Evolutionary conservation across 176 grass and related monocot species (phyloP).

Genomic region (Eleusine indica): DNA sequence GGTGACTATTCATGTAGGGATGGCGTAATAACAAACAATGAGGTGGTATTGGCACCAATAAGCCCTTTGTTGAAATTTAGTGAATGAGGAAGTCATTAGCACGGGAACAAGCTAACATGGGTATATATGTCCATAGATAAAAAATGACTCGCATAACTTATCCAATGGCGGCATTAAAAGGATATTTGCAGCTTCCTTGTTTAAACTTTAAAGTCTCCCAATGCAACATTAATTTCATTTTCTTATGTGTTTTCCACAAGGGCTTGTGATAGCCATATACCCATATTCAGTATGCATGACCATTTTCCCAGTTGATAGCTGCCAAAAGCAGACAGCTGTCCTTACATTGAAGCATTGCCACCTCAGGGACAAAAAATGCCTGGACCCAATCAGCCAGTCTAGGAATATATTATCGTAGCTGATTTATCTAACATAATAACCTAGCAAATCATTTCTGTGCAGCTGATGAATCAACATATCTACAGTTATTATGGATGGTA

Average conservation of each 20-base stretch:
- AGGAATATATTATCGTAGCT: not conserved
- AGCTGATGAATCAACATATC: not conserved
- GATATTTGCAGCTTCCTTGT: not conserved
- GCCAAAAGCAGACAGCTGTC: not conserved
- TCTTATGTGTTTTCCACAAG: conserved; percentile 1
- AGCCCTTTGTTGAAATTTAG: not conserved
- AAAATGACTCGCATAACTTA: not conserved
- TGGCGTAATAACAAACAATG: not conserved
- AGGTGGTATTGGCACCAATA: no score
- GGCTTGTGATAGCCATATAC: not conserved
- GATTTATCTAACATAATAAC: not conserved
- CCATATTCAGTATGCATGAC: not conserved
- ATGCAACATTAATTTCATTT: not conserved
- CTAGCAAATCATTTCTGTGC: not conserved
- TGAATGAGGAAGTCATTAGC: no score
- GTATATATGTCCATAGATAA: not conserved
- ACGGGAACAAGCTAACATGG: not conserved
- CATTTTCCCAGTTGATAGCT: not conserved
- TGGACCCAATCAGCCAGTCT: not conserved
- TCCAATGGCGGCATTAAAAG: not conserved
- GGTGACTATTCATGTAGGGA: not conserved
- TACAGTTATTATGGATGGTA: not conserved
- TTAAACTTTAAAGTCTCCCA: not conserved
- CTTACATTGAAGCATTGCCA: conserved; percentile 18
- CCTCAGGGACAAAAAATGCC: not conserved